These are phyloP conservation scores for Flaveria robusta DNA, from an alignment of 129 eudicot genomes.

Conservation along the genomic window DNA sequence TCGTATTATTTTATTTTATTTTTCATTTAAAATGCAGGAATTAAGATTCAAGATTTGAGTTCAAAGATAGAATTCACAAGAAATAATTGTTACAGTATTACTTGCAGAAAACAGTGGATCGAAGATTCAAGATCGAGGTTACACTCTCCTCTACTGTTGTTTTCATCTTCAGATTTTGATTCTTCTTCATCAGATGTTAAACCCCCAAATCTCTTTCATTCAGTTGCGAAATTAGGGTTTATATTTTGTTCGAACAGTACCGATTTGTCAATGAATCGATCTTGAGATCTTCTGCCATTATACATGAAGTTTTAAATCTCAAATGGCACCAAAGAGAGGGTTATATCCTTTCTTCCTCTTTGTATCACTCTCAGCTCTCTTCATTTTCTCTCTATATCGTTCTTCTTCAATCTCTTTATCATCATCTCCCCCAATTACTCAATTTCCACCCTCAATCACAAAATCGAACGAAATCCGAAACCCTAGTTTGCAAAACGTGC, in stretches of 20 bases:
- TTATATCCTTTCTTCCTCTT: slow-evolving; percentile 42
- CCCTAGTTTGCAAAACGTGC: slow-evolving; percentile 21
- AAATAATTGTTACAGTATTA: background rate
- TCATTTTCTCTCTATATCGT: slow-evolving; percentile 48
- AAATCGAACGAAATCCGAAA: slow-evolving; percentile 21
- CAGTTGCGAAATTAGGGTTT: slow-evolving; percentile 15
- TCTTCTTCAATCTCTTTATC: slow-evolving; percentile 46
- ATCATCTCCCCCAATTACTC: slow-evolving; percentile 36
- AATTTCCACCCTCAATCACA: slow-evolving; percentile 37
- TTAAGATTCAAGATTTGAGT: slow-evolving; percentile 16
- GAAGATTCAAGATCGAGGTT: slow-evolving; percentile 27
- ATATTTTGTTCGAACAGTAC: background rate
- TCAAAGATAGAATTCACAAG: slow-evolving; percentile 11
- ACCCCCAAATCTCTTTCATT: slow-evolving; percentile 14
- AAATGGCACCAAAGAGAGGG: slow-evolving; percentile 39
- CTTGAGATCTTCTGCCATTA: background rate
- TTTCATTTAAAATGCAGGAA: background rate
- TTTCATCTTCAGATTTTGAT: background rate
- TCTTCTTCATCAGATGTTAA: too few relatives aligned
- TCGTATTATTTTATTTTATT: too few relatives aligned
- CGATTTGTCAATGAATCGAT: slow-evolving; percentile 9
- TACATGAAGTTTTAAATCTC: slow-evolving; percentile 26
- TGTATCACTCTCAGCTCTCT: slow-evolving; percentile 35
- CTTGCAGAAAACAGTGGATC: background rate
- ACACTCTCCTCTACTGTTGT: background rate